Conservation (phyloP, 1,284 basidiomycete genomes). For the Fomitopsis schrenkii region DNA sequence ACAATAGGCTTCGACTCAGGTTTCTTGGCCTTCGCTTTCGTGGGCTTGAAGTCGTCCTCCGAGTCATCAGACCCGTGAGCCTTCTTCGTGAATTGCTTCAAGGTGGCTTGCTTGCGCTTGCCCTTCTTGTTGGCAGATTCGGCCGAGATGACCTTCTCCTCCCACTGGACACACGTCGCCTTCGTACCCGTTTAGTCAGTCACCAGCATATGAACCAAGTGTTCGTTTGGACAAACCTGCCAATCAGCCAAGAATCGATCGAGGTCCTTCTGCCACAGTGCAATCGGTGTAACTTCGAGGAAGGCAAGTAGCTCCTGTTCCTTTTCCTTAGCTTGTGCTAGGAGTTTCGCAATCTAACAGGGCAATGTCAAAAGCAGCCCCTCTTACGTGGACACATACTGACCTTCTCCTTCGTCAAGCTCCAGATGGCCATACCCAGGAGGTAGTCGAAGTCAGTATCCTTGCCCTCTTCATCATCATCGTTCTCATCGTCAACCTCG, state of each 20-base stretch:
- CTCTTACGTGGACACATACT: conserved; percentile 11
- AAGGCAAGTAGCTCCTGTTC: conserved; percentile 80
- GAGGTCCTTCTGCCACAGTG: conserved; percentile 91
- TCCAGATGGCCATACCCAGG: conserved; percentile 93
- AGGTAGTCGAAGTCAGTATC: conserved; percentile 90
- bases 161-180: conserved; percentile 61
- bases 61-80: conserved; percentile 45
- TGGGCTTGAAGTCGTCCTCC: conserved; percentile 76
- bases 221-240: conserved; percentile 52
- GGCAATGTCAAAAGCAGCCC: conserved; percentile 3
- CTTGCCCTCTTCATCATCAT: conserved; percentile 44
- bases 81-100: conserved; percentile 49
- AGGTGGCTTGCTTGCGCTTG: conserved; percentile 75
- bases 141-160: conserved; percentile 43
- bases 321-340: conserved; percentile 79
- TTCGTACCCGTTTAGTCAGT: conserved; percentile 26
- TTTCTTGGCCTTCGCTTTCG: conserved; percentile 48
- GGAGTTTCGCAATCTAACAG: conserved; percentile 79
- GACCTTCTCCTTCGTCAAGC: conserved; percentile 92
- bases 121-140: conserved; percentile 56
- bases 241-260: conserved; percentile 82
- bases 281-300: conserved; percentile 76
- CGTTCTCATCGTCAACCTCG: conserved; percentile 62
- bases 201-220: background rate
- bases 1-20: conserved; percentile 15